Evolutionary conservation across 2,329 filamentous ascomycete genomes (phyloP), one percentile per base, ranked within the genome.

Genomic region (Fusarium irregulare): DNA sequence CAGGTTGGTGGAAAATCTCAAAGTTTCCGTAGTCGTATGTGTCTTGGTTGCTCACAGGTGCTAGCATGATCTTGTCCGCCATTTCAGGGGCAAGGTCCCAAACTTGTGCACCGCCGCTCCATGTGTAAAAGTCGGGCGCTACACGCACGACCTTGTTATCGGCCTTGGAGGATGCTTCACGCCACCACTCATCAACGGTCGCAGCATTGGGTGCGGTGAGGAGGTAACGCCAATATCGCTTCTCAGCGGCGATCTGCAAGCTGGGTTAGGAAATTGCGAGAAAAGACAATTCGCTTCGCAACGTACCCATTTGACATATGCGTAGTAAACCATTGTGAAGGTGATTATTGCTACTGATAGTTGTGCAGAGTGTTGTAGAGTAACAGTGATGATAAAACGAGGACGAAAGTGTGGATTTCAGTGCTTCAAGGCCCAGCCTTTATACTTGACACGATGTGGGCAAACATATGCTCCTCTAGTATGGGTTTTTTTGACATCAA

Each of bases 131-230:
- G 9, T 51, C 50, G 1, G 50, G 46, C 4, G 41, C 6, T 1
- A 64, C 13, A 14, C 50, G 50, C 16, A 37, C 37, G 23, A 63
- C 32, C 8, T 27, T 4, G 6, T 27, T 7, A 1, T 47, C 21
- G 4, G 12, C 12, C 3, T 45, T 61, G 6, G 32, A 18, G 8
- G 61, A 64, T 2, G 58, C 49, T 11, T 56, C 49, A 1, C 57
- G 30, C 49, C 49, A 62, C 61, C 61, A 64, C 14, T 64, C 61
- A 7, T 64, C 57, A 14, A 64, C 50, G 13, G 49, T 56, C 10
- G 28, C 60, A 7, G 60, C 27, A 9, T 64, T 12, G 4, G 60
- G 57, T 6, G 57, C 60, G 3, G 57, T 14, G 2, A 62, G 28
- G 8, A 63, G 27, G 37, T 63, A 63, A 0, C 60, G 47, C 30